phyloP scores from a whole-genome alignment of 106 monocot genomes.

The Phalaenopsis aphrodite region DNA sequence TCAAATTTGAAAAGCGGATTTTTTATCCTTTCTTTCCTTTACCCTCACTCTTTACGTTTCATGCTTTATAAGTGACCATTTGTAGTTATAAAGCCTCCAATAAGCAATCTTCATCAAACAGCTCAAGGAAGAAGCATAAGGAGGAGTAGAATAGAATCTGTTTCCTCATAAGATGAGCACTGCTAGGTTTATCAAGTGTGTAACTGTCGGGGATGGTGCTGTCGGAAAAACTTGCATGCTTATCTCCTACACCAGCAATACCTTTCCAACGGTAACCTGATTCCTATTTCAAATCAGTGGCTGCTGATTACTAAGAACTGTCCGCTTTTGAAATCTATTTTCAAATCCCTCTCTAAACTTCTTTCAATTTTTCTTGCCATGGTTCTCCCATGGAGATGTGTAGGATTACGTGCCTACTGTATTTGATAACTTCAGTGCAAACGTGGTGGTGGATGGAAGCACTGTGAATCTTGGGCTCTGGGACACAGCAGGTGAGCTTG shows the following conservation, averaged over 20 bases:
- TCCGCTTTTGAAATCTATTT: not conserved
- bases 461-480: slow-evolving; percentile 81
- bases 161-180: slow-evolving; percentile 46
- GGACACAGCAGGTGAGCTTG: slow-evolving; percentile 66
- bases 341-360: not conserved
- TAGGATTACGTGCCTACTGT: slow-evolving; percentile 66
- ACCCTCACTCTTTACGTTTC: not conserved
- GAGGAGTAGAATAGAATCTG: not conserved
- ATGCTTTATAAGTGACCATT: not conserved
- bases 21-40: too few species aligned
- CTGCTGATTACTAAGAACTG: not conserved
- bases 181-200: slow-evolving; percentile 81
- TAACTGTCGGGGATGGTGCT: slow-evolving; percentile 80
- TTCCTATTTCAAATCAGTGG: not conserved
- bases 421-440: slow-evolving; percentile 90
- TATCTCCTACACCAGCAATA: slow-evolving; percentile 21
- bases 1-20: too few species aligned
- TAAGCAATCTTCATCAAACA: not conserved
- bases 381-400: not conserved
- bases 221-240: slow-evolving; percentile 95
- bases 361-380: not conserved
- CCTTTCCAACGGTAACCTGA: slow-evolving; percentile 52
- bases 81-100: slow-evolving; percentile 6
- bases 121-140: not conserved
- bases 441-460: slow-evolving; percentile 72